Evolutionary conservation across 2,329 filamentous ascomycete species (phyloP), one percentile per base, ranked within the genome.

Genomic region (Aureobasidium vineae): DNA sequence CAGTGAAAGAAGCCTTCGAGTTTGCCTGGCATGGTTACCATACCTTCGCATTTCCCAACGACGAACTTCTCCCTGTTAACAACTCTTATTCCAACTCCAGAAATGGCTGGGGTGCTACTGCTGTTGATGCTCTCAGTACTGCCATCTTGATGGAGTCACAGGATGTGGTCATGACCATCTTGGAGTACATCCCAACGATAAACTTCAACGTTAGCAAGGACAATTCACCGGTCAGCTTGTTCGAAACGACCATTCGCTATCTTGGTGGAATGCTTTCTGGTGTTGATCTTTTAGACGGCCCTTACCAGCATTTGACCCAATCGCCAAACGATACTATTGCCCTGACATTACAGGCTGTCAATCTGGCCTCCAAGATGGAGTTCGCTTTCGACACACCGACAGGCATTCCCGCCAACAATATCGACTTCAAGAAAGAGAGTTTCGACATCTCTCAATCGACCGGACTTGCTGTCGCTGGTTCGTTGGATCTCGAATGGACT

Each of bases 171-270:
- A 79, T 87, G 49, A 81, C 87, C 63, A 92, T 96, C 69, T 77
- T 96, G 23, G 81, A 88, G 6, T 88, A 88, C 73, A 84, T 96
- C 53, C 83, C 86, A 0, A 84, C 78, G 0, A 88, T 96, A 72
- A 81, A 96, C 76, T 96, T 91, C 73, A 83, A 83, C 49, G 79
- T 81, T 13, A 90, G 70, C 45, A 66, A 71, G 54, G 68, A 71
- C 0, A 72, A 81, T 2, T 77, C 81, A 1, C 77, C 81, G 11
- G 86, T 96, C 57, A 94, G 89, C 43, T 78, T 97, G 8, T 97
- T 97, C 72, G 92, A 97, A 78, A 96, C 91, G 0, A 97, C 91
- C 0, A 96, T 97, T 73, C 88, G 92, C 33, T 96, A 96, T 72
- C 79, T 97, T 0, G 92, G 86, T 11, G 92, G 92, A 19, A 82